Conservation (phyloP, 2,329 filamentous ascomycete species). For the Fusarium sp. region DNA sequence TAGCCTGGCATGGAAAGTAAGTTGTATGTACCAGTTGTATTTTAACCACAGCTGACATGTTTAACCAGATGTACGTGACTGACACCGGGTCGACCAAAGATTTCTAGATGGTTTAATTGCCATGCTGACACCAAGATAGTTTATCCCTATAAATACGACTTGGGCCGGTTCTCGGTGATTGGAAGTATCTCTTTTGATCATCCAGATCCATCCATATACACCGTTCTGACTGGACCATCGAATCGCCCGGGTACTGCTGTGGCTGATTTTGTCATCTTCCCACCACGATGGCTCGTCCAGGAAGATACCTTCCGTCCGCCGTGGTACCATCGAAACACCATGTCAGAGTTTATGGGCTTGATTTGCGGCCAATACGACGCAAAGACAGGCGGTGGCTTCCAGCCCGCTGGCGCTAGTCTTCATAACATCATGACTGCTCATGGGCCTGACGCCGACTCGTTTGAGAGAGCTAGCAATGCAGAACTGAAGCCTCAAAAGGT, state of each 20-base stretch:
- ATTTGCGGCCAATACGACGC: slow-evolving; percentile 68
- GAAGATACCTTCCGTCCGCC: slow-evolving; percentile 77
- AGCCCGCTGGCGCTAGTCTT: slow-evolving; percentile 65
- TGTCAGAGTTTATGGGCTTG: slow-evolving; percentile 72
- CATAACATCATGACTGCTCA: slow-evolving; percentile 78
- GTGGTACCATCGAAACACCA: slow-evolving; percentile 77
- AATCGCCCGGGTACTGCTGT: slow-evolving; percentile 69
- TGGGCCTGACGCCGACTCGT: slow-evolving; percentile 66
- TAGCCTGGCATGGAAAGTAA: slow-evolving; percentile 84
- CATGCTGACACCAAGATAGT: slow-evolving; percentile 15
- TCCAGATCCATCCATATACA: slow-evolving; percentile 82
- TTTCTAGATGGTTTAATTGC: too few relatives aligned
- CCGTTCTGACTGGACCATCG: slow-evolving; percentile 71
- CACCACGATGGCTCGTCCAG: slow-evolving; percentile 74
- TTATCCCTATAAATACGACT: slow-evolving; percentile 81
- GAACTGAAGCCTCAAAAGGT: slow-evolving; percentile 65
- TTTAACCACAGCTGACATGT: neutral
- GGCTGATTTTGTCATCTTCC: slow-evolving; percentile 78
- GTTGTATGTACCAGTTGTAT: slow-evolving; percentile 48
- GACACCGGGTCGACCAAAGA: too few relatives aligned
- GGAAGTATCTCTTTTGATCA: slow-evolving; percentile 73
- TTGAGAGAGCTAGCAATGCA: slow-evolving; percentile 64
- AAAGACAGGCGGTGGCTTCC: slow-evolving; percentile 66
- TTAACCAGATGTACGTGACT: slow-evolving; percentile 26
- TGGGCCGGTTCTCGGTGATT: slow-evolving; percentile 78